Evolutionary conservation across 2,329 filamentous ascomycete species (phyloP).

Genomic region (Trichoderma breve): DNA sequence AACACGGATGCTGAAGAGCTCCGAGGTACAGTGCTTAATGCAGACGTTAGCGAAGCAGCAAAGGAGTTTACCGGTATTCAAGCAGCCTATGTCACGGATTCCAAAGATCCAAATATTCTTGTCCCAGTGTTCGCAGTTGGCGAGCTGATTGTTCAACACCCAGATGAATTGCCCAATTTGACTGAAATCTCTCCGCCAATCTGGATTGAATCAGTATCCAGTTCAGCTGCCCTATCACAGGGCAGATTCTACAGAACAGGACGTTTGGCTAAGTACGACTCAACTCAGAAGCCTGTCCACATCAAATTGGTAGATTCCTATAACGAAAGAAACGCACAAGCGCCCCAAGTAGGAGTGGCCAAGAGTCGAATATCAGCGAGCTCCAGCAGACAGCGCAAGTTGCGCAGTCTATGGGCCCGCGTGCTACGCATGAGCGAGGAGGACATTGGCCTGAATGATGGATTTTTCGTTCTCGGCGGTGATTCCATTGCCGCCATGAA

Average conservation of each 20-base stretch:
- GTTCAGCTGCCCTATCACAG: background rate
- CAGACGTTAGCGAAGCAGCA: conserved; percentile 21
- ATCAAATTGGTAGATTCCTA: conserved; percentile 31
- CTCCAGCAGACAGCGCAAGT: conserved; percentile 42
- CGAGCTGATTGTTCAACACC: conserved; percentile 43
- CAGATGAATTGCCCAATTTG: background rate
- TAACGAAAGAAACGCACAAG: conserved; percentile 19
- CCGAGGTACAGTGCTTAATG: conserved; percentile 26
- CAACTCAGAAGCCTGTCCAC: conserved; percentile 27
- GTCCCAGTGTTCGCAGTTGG: conserved; percentile 43
- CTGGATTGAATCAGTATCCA: conserved; percentile 15
- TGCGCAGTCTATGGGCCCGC: conserved; percentile 49
- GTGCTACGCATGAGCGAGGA: conserved; percentile 45
- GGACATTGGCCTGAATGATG: conserved; percentile 52
- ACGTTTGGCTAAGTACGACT: conserved; percentile 39
- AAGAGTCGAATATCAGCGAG: conserved; percentile 38
- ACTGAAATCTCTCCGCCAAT: background rate
- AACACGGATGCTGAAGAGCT: conserved; percentile 37
- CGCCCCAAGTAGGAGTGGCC: background rate
- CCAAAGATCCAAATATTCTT: conserved; percentile 34
- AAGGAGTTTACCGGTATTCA: conserved; percentile 29
- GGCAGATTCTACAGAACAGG: conserved; percentile 40
- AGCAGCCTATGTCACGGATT: conserved; percentile 42
- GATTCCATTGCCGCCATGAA: conserved; percentile 62
- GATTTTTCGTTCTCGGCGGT: conserved; percentile 60